Evolutionary conservation across 371 early-diverging fungal genomes (phyloP), one percentile per base, ranked within the genome.

Genomic region (Mortierella polycephala): DNA sequence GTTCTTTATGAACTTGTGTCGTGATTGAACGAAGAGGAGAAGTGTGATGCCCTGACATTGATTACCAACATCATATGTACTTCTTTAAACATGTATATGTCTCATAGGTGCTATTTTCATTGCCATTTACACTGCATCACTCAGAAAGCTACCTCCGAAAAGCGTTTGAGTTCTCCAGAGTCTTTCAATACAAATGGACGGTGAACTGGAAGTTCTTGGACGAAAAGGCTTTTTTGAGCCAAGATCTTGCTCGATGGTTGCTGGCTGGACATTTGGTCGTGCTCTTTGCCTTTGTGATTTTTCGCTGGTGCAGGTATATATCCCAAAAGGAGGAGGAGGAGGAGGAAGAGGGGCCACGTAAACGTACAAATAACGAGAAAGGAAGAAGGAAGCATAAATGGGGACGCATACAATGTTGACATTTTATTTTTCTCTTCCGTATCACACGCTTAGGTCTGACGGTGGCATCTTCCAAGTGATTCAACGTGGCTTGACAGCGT

Each of bases 121-220:
- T 87, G 39, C 96, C 96, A 12, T 96, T 96, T 69, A 74, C 94
- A 20, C n/a, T 67, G 8, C 60, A 71, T 13, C 76, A 85, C 69
- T 88, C 94, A 0, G 56, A 53, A 18, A 86, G 89, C 13, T 98
- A 98, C 79, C 30, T 96, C 16, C 59, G 80, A 2, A 84, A 90
- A 7, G 92, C 98, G 1, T 98, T 97, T 81, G 96, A 98, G 61
- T 94, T 96, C 75, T 75, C 85, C 0, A 88, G 98, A 10, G 88
- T 88, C 23, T 98, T 98, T 76, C 80, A 89, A 62, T 96, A 90
- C 83, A 85, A 88, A 39, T 97, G 97, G 97, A 96, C 98, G 0
- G 97, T 96, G 10, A 98, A 98, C 65, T 98, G 98, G 98, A 86
- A 93, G 53, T 92, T 97, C 82, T 53, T 96, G 11, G 83, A 85